These are phyloP conservation scores for Ceratocystis harringtonii DNA, from an alignment of 2,329 filamentous ascomycete species.

Conservation along the genomic window DNA sequence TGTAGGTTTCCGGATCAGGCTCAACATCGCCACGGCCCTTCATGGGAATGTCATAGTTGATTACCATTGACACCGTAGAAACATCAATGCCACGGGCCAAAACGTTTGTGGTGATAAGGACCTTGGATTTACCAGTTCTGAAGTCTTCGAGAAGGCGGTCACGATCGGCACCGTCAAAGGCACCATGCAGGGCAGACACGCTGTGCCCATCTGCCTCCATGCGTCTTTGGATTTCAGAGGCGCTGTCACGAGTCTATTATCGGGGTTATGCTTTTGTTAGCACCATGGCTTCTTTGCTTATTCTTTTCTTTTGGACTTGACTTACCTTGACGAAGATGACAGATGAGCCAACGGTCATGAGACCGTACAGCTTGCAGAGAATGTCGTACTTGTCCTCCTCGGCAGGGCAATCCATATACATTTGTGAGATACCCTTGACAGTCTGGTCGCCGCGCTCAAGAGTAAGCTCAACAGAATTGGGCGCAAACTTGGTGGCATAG, in stretches of 20 bases:
- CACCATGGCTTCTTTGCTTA: neutral
- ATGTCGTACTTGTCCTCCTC: constrained; percentile 76
- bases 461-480: constrained; percentile 72
- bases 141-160: constrained; percentile 78
- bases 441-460: constrained; percentile 83
- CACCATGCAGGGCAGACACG: constrained; percentile 78
- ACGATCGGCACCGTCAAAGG: constrained; percentile 67
- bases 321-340: constrained; percentile 91
- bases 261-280: neutral
- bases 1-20: constrained; percentile 87
- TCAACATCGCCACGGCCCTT: constrained; percentile 62
- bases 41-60: constrained; percentile 86
- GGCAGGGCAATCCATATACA: constrained; percentile 83
- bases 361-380: constrained; percentile 81
- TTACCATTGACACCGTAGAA: constrained; percentile 87
- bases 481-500: constrained; percentile 75
- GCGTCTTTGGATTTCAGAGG: constrained; percentile 65
- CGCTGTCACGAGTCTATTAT: constrained; percentile 64
- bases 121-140: constrained; percentile 74
- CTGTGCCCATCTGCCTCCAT: constrained; percentile 85
- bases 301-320: neutral
- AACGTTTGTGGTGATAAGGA: constrained; percentile 95
- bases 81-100: constrained; percentile 88
- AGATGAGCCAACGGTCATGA: constrained; percentile 92
- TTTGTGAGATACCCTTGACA: constrained; percentile 91